Evolutionary conservation across 805 yeast genomes (phyloP).

Genomic region (Pichia californica): DNA sequence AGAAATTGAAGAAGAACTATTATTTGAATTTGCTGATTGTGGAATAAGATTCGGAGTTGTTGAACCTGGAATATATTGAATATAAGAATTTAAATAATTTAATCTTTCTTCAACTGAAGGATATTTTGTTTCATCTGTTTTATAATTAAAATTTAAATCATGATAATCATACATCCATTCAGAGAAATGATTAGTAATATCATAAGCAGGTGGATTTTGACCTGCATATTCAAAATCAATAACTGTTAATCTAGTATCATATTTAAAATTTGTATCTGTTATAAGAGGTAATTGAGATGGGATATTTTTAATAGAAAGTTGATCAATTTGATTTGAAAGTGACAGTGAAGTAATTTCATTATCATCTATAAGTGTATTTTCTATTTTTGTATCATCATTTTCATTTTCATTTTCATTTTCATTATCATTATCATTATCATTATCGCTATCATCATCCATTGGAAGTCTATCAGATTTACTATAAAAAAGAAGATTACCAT

Average conservation of each 20-base stretch:
- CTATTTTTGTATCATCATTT: background rate
- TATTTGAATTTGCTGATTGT: too few species aligned
- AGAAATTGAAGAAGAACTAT: constrained; percentile 20
- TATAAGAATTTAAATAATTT: constrained; percentile 71
- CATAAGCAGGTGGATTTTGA: constrained; percentile 81
- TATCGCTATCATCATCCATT: constrained; percentile 24
- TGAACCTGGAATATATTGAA: constrained; percentile 45
- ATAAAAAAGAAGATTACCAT: constrained; percentile 77
- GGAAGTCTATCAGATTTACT: constrained; percentile 24
- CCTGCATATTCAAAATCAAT: constrained; percentile 97
- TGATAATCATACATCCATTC: constrained; percentile 98
- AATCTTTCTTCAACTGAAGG: constrained; percentile 66
- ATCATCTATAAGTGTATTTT: constrained; percentile 7
- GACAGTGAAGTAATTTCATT: constrained; percentile 17
- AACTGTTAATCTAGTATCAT: constrained; percentile 73
- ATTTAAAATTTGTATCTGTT: constrained; percentile 25
- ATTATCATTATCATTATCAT: constrained; percentile 15
- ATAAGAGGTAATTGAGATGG: constrained; percentile 22
- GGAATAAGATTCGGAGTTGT: constrained; percentile 22
- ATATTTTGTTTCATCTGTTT: constrained; percentile 47
- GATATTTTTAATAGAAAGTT: background rate
- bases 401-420: background rate
- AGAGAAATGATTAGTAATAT: constrained; percentile 85
- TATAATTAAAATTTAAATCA: constrained; percentile 47
- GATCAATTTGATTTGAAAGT: constrained; percentile 4